Conservation (phyloP, 2,329 filamentous ascomycete genomes). For the Colletotrichum simmondsii region DNA sequence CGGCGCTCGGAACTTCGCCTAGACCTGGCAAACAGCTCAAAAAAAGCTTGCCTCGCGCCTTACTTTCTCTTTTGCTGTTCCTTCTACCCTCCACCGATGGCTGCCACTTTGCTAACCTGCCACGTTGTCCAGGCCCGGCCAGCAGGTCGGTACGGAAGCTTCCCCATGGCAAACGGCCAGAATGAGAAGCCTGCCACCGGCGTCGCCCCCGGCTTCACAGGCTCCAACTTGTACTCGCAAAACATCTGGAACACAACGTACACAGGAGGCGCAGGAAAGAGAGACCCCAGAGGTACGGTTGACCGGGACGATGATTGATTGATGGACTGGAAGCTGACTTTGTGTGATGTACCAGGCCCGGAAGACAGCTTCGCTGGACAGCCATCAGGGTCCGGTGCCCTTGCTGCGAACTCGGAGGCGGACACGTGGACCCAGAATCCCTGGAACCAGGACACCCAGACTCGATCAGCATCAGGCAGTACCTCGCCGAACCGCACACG, state of each 20-base stretch:
- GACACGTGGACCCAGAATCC: conserved; percentile 70
- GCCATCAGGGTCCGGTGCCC: conserved; percentile 75
- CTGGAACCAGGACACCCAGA: conserved; percentile 67
- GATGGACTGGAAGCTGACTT: conserved; percentile 40
- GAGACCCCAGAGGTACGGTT: conserved; percentile 59
- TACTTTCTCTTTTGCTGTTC: conserved; percentile 28
- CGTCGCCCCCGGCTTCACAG: conserved; percentile 50
- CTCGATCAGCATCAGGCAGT: conserved; percentile 59
- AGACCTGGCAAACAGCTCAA: conserved; percentile 29
- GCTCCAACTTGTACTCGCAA: conserved; percentile 48
- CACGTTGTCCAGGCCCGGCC: conserved; percentile 45
- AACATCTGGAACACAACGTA: conserved; percentile 53
- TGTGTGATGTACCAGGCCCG: conserved; percentile 20
- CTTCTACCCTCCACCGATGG: conserved; percentile 10
- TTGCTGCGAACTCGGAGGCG: conserved; percentile 75
- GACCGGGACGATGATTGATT: neutral
- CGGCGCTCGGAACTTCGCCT: conserved; percentile 34
- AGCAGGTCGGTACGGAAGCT: conserved; percentile 51
- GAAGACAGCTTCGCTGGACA: conserved; percentile 31
- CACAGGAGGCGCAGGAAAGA: conserved; percentile 52
- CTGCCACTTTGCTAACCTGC: conserved; percentile 30
- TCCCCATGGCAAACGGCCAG: conserved; percentile 46
- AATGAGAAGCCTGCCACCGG: conserved; percentile 43
- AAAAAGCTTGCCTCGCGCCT: conserved; percentile 28
- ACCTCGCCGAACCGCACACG: conserved; percentile 69